Conservation (phyloP, 345 rosid genomes). For the Ceriops decandra region DNA sequence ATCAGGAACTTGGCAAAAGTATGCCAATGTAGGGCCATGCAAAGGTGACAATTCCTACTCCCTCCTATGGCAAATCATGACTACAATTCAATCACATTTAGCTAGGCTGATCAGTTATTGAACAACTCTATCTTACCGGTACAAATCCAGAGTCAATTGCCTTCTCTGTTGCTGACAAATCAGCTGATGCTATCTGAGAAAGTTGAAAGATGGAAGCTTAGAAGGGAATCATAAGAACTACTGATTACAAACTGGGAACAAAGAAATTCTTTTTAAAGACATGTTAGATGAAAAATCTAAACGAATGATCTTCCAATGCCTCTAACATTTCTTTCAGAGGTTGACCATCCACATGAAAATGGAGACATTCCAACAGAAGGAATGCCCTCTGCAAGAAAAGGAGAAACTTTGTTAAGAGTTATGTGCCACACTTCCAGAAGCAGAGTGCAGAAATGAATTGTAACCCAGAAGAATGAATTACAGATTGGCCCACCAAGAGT, state of each 20-base stretch:
- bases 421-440: conserved; percentile 4
- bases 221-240: conserved; percentile 5
- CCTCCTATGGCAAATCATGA: neutral
- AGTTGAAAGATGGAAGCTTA: conserved; percentile 19
- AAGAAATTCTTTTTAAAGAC: neutral
- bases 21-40: neutral
- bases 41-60: neutral
- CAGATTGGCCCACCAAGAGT: neutral
- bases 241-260: too few species aligned
- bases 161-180: conserved; percentile 54
- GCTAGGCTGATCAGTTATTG: neutral
- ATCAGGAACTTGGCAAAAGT: neutral
- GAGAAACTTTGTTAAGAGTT: conserved; percentile 17
- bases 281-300: conserved; percentile 9
- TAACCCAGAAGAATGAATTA: neutral
- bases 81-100: too few species aligned
- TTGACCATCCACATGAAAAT: conserved; percentile 17
- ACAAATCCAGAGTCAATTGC: conserved; percentile 76
- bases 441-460: conserved; percentile 8
- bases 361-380: conserved; percentile 89
- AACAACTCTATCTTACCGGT: conserved; percentile 55
- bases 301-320: conserved; percentile 12
- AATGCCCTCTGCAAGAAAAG: conserved; percentile 70
- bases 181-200: conserved; percentile 60
- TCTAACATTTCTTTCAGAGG: conserved; percentile 60